A percentile compares a stretch with the other conserved stretches of the same genome.
Conservation (phyloP, 768 basidiomycete genomes). For the Tephrocybe sp. region DNA sequence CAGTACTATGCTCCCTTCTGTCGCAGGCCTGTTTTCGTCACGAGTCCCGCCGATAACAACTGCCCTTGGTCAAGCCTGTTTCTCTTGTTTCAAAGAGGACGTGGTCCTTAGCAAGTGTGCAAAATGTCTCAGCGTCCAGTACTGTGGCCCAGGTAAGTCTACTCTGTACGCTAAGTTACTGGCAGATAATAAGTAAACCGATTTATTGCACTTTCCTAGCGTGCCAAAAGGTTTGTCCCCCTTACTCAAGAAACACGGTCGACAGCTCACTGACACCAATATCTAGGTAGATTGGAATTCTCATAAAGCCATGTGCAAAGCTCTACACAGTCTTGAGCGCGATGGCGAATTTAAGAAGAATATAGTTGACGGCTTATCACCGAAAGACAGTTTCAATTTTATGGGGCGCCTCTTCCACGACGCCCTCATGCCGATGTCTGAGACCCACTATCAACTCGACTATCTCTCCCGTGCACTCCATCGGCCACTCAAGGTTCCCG, state of each 20-base stretch:
- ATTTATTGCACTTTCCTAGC: constrained; percentile 16
- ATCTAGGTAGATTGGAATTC: constrained; percentile 25
- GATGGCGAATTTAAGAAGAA: constrained; percentile 6
- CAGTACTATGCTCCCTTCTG: too few species aligned
- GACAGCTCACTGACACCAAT: not conserved
- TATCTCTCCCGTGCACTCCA: constrained; percentile 1
- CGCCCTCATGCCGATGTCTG: constrained; percentile 10
- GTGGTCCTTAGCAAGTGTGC: constrained; percentile 27
- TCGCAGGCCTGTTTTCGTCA: too few species aligned
- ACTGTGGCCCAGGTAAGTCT: constrained; percentile 29
- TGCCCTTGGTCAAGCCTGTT: constrained; percentile 28
- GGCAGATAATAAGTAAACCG: too few species aligned
- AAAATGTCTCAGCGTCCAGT: constrained; percentile 29
- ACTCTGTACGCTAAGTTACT: too few species aligned
- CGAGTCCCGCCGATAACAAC: constrained; percentile 24
- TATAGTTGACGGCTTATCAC: constrained; percentile 12
- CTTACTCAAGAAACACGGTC: not conserved
- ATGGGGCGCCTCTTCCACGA: too few species aligned
- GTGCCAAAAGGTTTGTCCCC: constrained; percentile 29
- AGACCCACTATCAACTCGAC: not conserved
- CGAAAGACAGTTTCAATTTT: too few species aligned
- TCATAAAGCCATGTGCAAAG: constrained; percentile 35
- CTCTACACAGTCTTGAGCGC: constrained; percentile 22
- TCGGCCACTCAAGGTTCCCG: constrained; percentile 4
- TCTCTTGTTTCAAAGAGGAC: constrained; percentile 25